These are phyloP conservation scores for Claviceps sp. DNA, from an alignment of 2,329 filamentous ascomycete genomes.

Conservation along the genomic window DNA sequence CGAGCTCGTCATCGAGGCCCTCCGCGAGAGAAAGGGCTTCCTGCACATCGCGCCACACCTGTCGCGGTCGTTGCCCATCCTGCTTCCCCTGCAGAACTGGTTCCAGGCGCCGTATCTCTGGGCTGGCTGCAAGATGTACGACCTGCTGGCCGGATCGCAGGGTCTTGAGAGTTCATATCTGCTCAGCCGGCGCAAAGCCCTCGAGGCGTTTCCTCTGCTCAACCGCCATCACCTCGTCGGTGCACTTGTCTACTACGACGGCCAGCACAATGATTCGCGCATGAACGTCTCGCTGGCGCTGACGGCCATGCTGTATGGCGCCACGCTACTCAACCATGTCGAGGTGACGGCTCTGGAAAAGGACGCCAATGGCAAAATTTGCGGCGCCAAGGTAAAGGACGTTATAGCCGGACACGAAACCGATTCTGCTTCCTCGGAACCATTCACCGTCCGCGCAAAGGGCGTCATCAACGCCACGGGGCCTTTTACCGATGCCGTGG, in stretches of 20 bases:
- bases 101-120: constrained; percentile 70
- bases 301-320: constrained; percentile 68
- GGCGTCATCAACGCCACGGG: constrained; percentile 77
- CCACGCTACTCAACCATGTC: constrained; percentile 68
- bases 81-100: constrained; percentile 72
- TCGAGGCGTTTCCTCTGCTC: constrained; percentile 68
- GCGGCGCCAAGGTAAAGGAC: constrained; percentile 43
- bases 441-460: constrained; percentile 60
- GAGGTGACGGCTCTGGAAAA: constrained; percentile 65
- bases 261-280: constrained; percentile 74
- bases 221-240: constrained; percentile 61
- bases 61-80: constrained; percentile 68
- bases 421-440: constrained; percentile 27
- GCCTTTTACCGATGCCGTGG: constrained; percentile 67
- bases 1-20: constrained; percentile 65
- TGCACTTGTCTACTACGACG: constrained; percentile 76
- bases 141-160: constrained; percentile 67
- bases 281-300: constrained; percentile 78
- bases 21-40: constrained; percentile 74
- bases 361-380: constrained; percentile 53
- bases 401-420: constrained; percentile 45
- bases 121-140: constrained; percentile 63
- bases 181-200: constrained; percentile 60
- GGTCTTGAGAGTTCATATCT: constrained; percentile 78
- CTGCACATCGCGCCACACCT: constrained; percentile 73